A percentile compares a stretch with the other conserved stretches of the same genome.
Conservation (phyloP, 1,284 basidiomycete genomes). For the Ceratobasidium sp. region DNA sequence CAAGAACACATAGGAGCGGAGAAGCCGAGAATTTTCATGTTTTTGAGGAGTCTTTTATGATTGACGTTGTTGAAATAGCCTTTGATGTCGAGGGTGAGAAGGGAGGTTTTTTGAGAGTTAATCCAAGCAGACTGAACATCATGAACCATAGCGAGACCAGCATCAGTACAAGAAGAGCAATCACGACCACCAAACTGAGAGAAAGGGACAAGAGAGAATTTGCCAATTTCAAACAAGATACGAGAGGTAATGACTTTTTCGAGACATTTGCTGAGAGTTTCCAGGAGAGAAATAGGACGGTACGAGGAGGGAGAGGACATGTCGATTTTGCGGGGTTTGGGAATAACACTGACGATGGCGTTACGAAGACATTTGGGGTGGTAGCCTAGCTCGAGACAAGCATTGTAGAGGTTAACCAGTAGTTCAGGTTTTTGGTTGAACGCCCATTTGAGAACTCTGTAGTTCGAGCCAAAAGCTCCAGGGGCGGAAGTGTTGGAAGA, state of each 20-base stretch:
- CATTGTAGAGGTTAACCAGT: background rate
- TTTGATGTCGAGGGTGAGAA: slow-evolving; percentile 56
- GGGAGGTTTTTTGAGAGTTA: slow-evolving; percentile 51
- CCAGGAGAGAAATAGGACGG: slow-evolving; percentile 54
- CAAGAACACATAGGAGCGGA: slow-evolving; percentile 40
- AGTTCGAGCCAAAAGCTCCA: slow-evolving; percentile 24
- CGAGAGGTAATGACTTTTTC: slow-evolving; percentile 54
- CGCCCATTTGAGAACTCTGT: slow-evolving; percentile 24
- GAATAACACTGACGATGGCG: slow-evolving; percentile 53
- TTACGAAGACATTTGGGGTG: slow-evolving; percentile 52
- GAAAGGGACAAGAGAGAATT: too few species aligned
- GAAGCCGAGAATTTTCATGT: slow-evolving; percentile 40
- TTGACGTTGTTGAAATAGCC: slow-evolving; percentile 57
- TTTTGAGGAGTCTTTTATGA: slow-evolving; percentile 50
- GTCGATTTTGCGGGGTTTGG: slow-evolving; percentile 54
- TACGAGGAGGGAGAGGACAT: slow-evolving; percentile 55
- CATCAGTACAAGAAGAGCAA: slow-evolving; percentile 53
- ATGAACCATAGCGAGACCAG: slow-evolving; percentile 52
- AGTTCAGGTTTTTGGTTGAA: background rate
- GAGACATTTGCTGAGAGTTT: slow-evolving; percentile 55
- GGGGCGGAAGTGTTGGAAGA: slow-evolving; percentile 23
- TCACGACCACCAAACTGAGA: slow-evolving; percentile 54
- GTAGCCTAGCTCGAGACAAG: slow-evolving; percentile 69
- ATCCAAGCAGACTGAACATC: slow-evolving; percentile 55
- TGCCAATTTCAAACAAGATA: slow-evolving; percentile 50